Evolutionary conservation across 73 alveolate genomes (phyloP).

Genomic region (Diophrys appendiculata): DNA sequence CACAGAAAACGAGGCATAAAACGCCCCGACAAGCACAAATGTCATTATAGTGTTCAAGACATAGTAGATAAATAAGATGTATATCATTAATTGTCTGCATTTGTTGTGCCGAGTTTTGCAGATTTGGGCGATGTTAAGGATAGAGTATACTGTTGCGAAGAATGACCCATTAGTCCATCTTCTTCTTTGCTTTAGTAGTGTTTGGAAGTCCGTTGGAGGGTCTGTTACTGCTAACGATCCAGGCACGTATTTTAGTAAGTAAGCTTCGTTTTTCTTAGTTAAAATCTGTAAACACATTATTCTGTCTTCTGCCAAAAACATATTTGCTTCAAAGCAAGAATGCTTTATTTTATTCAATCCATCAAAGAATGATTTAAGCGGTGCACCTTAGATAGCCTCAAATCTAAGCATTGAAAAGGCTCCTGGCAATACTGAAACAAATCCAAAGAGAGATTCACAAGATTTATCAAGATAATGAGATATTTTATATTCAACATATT

Average conservation of each 20-base stretch:
- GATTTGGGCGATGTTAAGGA: slow-evolving; percentile 32
- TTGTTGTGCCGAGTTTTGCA: slow-evolving; percentile 33
- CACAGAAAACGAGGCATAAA: slow-evolving; percentile 16
- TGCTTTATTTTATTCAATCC: slow-evolving; percentile 31
- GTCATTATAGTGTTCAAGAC: slow-evolving; percentile 8
- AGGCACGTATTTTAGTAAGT: slow-evolving; percentile 37
- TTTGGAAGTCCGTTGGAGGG: slow-evolving; percentile 34
- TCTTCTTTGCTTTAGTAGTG: slow-evolving; percentile 41
- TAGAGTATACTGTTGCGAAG: slow-evolving; percentile 28
- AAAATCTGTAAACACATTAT: slow-evolving; percentile 61
- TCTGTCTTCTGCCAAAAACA: slow-evolving; percentile 74
- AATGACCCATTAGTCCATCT: slow-evolving; percentile 62
- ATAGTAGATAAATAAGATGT: slow-evolving; percentile 16
- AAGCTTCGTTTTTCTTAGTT: slow-evolving; percentile 2
- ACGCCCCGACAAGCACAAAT: slow-evolving; percentile 22
- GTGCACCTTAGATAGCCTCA: slow-evolving; percentile 58
- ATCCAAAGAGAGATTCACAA: slow-evolving; percentile 55
- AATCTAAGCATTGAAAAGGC: slow-evolving; percentile 62
- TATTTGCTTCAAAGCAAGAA: slow-evolving; percentile 40
- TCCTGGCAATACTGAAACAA: slow-evolving; percentile 64
- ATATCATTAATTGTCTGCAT: slow-evolving; percentile 21
- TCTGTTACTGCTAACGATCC: slow-evolving; percentile 57
- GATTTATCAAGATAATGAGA: slow-evolving; percentile 60
- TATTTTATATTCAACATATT: slow-evolving; percentile 54
- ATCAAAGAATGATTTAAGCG: slow-evolving; percentile 40